Evolutionary conservation across 805 yeast genomes (phyloP).

Genomic region (Spathaspora girioi): DNA sequence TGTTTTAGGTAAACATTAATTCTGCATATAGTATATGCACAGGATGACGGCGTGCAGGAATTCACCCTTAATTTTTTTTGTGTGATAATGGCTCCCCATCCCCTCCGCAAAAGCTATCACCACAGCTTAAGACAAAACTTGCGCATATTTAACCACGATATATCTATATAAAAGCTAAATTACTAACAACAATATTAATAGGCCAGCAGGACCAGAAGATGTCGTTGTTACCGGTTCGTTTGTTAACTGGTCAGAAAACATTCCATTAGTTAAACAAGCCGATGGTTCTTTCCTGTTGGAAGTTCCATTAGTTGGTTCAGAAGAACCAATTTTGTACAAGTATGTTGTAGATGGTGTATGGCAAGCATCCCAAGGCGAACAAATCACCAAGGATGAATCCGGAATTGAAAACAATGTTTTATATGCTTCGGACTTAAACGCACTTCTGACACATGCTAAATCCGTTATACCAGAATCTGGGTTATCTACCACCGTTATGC

Average conservation of each 20-base stretch:
- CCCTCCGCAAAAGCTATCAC: neutral
- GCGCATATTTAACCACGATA: too few relatives aligned
- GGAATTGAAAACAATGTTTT: constrained; percentile 54
- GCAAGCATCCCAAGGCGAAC: constrained; percentile 40
- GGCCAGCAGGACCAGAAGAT: constrained; percentile 45
- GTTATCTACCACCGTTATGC: constrained; percentile 34
- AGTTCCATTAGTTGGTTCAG: constrained; percentile 49
- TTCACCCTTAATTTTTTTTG: neutral
- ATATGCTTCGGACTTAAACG: constrained; percentile 30
- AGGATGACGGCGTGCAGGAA: neutral
- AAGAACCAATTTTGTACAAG: constrained; percentile 46
- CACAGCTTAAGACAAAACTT: neutral
- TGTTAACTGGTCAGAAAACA: constrained; percentile 60
- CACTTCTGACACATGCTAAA: constrained; percentile 11
- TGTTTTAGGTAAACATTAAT: neutral
- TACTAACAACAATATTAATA: constrained; percentile 8
- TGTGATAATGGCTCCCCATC: neutral
- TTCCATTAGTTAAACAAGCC: constrained; percentile 56
- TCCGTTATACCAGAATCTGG: constrained; percentile 32
- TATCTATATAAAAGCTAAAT: neutral
- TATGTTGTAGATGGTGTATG: constrained; percentile 72
- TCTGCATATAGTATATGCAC: neutral
- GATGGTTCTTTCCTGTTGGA: constrained; percentile 60
- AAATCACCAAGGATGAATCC: constrained; percentile 42
- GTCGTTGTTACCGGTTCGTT: constrained; percentile 71